Base-by-base conservation (phyloP, 2,329 filamentous ascomycete genomes). In the Graphiopsis chlorocephala region DNA sequence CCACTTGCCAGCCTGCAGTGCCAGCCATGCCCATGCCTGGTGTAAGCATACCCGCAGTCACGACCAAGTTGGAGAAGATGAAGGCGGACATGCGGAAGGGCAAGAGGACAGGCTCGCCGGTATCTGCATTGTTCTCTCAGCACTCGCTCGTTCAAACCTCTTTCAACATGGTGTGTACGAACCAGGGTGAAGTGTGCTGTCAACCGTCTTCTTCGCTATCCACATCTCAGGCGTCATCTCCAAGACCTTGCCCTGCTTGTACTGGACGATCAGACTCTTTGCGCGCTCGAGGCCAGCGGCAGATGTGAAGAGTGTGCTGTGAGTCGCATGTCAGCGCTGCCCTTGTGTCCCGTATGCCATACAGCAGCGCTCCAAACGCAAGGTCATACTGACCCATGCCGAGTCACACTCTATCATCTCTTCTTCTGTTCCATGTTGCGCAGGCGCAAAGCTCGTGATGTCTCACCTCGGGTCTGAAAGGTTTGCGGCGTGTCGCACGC, bases 11-110 rank as follows among this genome's bases (percentile, higher is more conserved):
- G 70, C 90, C 89, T 42, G 98, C 84, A 5, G 92, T 97, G 61
- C 94, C 95, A 48, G 86, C 85, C 52, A 90, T 97, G 84, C 90
- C 69, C 26, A 98, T 85, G 11, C 91, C 91, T 3, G 95, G 95
- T 61, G 94, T 95, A 64, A 99, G 89, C 95, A 99, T 99, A 73
- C 95, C 95, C 7, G 89, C 94, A 53, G 95, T 99, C 67, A 98
- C 94, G 65, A 98, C 84, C 77, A 99, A 81, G 79, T 99, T 99
- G 69, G 93, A 93, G 63, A 98, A 80, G 63, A 96, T 93, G 76
- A 95, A 99, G 80, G 86, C 91, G 60, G 94, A 98, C 95, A 99
- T 99, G 76, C 95, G 91, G 77, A 98, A 98, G 23, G 95, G 95
- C 20, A 99, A 85, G 72, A 98, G 87, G 68, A 99, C 93, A 56